phyloP scores from a whole-genome alignment of 208 protist genomes.

The Acanthamoeba castellanii region DNA sequence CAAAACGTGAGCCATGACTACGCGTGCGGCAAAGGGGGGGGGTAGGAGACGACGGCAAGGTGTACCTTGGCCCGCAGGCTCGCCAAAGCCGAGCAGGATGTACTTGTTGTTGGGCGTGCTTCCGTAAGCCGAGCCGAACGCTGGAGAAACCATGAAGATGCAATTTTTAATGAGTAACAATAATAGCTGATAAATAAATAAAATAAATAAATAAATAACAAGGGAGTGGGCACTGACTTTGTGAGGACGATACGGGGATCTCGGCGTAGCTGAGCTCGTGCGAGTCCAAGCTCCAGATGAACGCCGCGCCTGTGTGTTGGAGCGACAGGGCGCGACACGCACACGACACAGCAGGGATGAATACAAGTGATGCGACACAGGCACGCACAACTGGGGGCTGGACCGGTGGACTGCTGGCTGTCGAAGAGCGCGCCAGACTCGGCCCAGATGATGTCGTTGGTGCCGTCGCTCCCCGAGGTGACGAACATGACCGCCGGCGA shows the following conservation, averaged over 20 bases:
- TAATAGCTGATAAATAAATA: too few relatives aligned
- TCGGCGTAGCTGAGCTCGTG: neutral
- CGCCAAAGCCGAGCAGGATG: neutral
- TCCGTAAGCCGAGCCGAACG: neutral
- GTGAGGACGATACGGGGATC: neutral
- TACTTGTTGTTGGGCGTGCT: conserved; percentile 9
- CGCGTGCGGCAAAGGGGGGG: too few relatives aligned
- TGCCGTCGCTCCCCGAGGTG: neutral
- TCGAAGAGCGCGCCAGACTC: neutral
- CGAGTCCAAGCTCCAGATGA: neutral
- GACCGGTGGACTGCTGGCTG: neutral
- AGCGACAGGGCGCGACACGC: neutral
- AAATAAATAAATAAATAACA: too few relatives aligned
- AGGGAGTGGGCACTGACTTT: neutral
- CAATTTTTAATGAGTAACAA: neutral
- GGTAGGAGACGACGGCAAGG: too few relatives aligned
- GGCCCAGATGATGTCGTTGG: neutral
- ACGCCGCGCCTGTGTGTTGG: neutral
- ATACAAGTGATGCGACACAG: too few relatives aligned
- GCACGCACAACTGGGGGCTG: too few relatives aligned
- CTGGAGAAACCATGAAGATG: neutral
- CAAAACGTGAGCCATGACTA: too few relatives aligned
- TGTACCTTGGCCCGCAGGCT: neutral
- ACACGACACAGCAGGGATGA: too few relatives aligned
- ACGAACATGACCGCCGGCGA: neutral